Conservation (phyloP, 2,329 filamentous ascomycete genomes). For the Calonectria fujianensis region DNA sequence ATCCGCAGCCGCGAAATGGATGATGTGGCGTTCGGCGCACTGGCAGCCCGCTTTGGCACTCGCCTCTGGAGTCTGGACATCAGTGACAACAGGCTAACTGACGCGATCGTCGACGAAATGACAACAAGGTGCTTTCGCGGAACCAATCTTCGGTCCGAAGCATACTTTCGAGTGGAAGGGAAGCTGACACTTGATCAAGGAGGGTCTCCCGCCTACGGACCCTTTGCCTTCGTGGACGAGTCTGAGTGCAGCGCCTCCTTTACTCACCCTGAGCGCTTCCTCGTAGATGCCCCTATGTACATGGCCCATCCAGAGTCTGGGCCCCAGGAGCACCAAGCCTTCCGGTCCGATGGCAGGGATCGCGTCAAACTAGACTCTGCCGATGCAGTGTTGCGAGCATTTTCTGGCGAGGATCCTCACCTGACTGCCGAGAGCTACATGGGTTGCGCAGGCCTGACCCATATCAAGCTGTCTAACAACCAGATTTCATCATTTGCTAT, state of each 20-base stretch:
- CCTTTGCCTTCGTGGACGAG: constrained; percentile 68
- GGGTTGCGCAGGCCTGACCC: constrained; percentile 65
- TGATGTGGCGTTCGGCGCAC: constrained; percentile 58
- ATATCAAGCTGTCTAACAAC: constrained; percentile 73
- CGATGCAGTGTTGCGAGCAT: constrained; percentile 50
- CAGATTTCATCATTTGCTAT: constrained; percentile 66
- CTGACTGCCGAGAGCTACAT: constrained; percentile 48
- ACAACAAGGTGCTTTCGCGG: constrained; percentile 58
- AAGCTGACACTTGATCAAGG: constrained; percentile 57
- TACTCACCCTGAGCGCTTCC: constrained; percentile 67
- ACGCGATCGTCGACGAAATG: constrained; percentile 61
- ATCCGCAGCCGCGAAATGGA: constrained; percentile 68
- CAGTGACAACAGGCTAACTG: constrained; percentile 70
- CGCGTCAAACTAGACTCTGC: constrained; percentile 54
- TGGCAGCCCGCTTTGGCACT: constrained; percentile 57
- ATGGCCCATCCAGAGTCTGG: constrained; percentile 43
- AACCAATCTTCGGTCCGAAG: constrained; percentile 59
- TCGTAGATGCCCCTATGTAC: constrained; percentile 68
- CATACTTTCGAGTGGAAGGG: constrained; percentile 68
- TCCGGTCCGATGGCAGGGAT: constrained; percentile 58
- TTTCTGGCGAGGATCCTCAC: constrained; percentile 52
- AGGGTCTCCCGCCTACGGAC: constrained; percentile 62
- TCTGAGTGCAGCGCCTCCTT: constrained; percentile 67
- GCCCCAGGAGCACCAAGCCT: constrained; percentile 50
- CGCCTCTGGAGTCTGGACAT: constrained; percentile 76